Evolutionary conservation across 441 rosid species (phyloP).

Genomic region (Populus hybrid): DNA sequence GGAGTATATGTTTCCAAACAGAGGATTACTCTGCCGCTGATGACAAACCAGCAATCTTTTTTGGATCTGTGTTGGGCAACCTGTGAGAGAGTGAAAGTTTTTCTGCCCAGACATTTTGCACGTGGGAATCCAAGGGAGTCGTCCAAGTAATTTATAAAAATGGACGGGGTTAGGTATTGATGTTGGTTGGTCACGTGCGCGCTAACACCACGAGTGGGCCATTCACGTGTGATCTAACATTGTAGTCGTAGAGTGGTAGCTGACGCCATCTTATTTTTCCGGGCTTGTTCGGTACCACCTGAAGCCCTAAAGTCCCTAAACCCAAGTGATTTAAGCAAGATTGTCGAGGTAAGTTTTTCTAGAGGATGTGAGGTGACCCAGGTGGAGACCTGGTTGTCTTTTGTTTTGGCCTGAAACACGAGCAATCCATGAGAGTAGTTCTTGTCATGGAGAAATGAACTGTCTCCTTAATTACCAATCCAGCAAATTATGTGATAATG

Average conservation of each 20-base stretch:
- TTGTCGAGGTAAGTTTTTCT: no score
- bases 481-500: no score
- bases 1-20: neutral
- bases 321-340: neutral
- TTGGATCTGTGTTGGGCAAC: conserved; percentile 55
- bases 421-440: neutral
- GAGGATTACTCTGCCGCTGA: conserved; percentile 42
- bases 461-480: neutral
- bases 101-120: conserved; percentile 30
- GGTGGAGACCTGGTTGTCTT: neutral
- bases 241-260: neutral
- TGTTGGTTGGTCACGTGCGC: neutral
- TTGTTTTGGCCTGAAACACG: neutral
- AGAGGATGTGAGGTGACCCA: no score
- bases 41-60: conserved; percentile 56
- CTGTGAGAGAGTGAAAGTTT: conserved; percentile 41
- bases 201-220: neutral
- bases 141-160: neutral
- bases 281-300: neutral
- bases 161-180: neutral
- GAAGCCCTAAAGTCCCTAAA: neutral
- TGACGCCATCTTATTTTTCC: neutral
- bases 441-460: neutral
- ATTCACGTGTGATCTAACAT: neutral
- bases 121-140: neutral